Percentiles rank a stretch among this genome's conserved stretches.
Conservation (phyloP, 1,284 basidiomycete species). For the Ustilago crameri region DNA sequence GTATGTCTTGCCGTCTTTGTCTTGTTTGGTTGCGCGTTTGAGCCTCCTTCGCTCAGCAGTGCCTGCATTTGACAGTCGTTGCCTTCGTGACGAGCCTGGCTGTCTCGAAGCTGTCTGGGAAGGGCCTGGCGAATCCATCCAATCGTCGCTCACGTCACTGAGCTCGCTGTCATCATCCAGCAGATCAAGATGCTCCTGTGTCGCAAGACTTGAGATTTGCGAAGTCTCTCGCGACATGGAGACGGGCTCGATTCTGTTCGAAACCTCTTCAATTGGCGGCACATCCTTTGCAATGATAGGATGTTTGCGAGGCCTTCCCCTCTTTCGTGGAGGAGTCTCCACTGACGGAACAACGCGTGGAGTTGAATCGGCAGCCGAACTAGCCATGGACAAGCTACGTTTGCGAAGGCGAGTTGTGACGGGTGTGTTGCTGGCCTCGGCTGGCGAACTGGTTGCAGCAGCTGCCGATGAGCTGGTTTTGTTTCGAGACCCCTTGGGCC, state of each 20-base stretch:
- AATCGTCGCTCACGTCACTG: constrained; percentile 30
- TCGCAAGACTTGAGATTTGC: not conserved
- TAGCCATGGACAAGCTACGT: constrained; percentile 10
- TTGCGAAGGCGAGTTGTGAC: constrained; percentile 13
- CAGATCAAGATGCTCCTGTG: constrained; percentile 18
- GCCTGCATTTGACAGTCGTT: constrained; percentile 9
- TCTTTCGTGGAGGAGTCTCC: constrained; percentile 16
- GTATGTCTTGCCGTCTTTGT: constrained; percentile 38
- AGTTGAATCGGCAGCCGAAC: not conserved
- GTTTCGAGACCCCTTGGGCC: constrained; percentile 7
- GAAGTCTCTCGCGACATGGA: not conserved
- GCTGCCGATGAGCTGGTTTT: not conserved
- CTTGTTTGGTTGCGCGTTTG: constrained; percentile 27
- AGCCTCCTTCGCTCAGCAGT: constrained; percentile 17
- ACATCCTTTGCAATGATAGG: not conserved
- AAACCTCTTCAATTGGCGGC: too few species aligned
- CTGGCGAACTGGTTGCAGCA: constrained; percentile 1
- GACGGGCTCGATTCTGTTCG: not conserved
- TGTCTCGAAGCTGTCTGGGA: constrained; percentile 11
- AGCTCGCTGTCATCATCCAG: constrained; percentile 39
- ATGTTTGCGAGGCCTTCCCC: constrained; percentile 16
- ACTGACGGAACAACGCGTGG: not conserved
- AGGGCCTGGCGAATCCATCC: constrained; percentile 13
- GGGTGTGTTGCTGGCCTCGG: not conserved
- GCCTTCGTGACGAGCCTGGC: not conserved